Base-by-base conservation (phyloP, 169 alveolate species). In the Plasmodium inui region DNA sequence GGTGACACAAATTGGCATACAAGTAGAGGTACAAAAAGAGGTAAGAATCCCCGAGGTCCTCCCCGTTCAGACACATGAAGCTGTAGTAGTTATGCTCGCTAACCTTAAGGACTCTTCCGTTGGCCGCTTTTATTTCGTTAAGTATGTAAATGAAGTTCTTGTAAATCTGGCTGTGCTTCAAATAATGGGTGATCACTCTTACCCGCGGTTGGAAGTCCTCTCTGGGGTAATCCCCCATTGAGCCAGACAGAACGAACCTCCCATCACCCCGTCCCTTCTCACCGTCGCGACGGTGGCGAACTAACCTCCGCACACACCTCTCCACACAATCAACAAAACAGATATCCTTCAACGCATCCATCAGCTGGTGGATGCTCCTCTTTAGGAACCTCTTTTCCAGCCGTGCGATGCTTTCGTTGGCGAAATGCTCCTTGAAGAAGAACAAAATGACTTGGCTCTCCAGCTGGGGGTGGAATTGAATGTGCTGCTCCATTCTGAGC, bases 11-110 rank as follows among this genome's bases (percentile, higher is more conserved):
- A 81, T 67, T 80, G 28, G 95, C 30, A 71, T 90, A 90, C 41
- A 90, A 12, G 83, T 90, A 90, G 73, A 90, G 44, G 73, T 90
- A 90, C 39, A 90, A 44, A 81, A 90, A 90, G 34, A 90, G 50
- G 74, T 90, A 90, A 17, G 78, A 22, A 76, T 90, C 95, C 19
- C 28, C 28, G 9, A 90, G 28, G 74, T 90, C 92, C 8, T 90
- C 89, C 32, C 28, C 61, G 73, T 90, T 90, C 55, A 90, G 19
- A 39, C 73, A 81, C 84, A 90, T 90, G 53, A 22, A 90, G 28
- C 53, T 90, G 55, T 81, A 90, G 55, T 80, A 90, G 28, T 80
- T 90, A 39, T 90, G 72, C 55, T 57, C 37, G 22, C 55, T 82
- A 19, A 90, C 73, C 57, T 90, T 90, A 12, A 67, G 3, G 22